phyloP scores from a whole-genome alignment of 2,329 filamentous ascomycete species.

The Monosporascus sp. region DNA sequence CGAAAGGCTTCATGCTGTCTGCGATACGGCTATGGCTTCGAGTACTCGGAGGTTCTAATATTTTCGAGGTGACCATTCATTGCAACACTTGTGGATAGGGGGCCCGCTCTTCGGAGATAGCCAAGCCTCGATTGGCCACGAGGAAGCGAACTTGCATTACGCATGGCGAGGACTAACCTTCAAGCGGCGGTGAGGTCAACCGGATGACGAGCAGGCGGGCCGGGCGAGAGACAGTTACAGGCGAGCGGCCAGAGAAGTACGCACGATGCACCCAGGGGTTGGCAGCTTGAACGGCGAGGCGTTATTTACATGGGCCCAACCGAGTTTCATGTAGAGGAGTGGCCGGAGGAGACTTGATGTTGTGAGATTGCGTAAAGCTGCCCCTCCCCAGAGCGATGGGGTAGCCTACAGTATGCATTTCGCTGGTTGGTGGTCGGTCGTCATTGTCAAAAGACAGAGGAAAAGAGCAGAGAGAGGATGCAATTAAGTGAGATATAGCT shows the following conservation, averaged over 20 bases:
- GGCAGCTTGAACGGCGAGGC: not conserved
- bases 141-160: not conserved
- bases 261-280: not conserved
- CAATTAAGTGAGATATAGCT: slow-evolving; percentile 2
- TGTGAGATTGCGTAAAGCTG: not conserved
- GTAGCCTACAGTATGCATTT: too few relatives aligned
- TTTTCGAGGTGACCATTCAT: not conserved
- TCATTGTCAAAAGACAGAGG: not conserved
- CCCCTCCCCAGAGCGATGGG: too few relatives aligned
- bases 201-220: not conserved
- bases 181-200: not conserved
- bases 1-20: too few relatives aligned
- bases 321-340: not conserved
- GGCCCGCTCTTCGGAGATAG: not conserved
- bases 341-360: not conserved
- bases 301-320: not conserved
- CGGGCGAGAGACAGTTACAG: not conserved
- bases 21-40: not conserved
- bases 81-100: not conserved
- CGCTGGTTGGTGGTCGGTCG: too few relatives aligned
- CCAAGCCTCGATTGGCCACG: not conserved
- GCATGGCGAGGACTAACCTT: not conserved
- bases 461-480: not conserved
- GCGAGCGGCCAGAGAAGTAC: not conserved
- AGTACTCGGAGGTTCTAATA: not conserved